phyloP scores from a whole-genome alignment of 2,329 filamentous ascomycete genomes.

The Rutstroemia sp. region DNA sequence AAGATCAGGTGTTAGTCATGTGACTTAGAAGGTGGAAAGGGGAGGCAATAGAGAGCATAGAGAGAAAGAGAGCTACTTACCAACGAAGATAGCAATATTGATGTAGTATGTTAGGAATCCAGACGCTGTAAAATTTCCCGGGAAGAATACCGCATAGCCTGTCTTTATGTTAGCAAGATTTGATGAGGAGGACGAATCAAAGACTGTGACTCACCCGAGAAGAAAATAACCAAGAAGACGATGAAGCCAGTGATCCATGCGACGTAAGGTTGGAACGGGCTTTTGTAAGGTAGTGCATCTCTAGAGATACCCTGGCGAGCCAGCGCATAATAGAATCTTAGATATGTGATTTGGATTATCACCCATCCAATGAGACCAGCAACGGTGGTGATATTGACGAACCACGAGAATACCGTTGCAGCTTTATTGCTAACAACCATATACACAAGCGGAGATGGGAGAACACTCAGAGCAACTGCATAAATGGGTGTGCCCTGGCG shows the following conservation, averaged over 20 bases:
- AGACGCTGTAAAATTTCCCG: conserved; percentile 44
- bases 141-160: not conserved
- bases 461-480: conserved; percentile 45
- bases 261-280: conserved; percentile 49
- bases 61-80: not conserved
- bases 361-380: conserved; percentile 60
- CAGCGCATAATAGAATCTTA: conserved; percentile 48
- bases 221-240: conserved; percentile 45
- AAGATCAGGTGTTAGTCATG: not conserved
- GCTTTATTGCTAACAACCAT: conserved; percentile 55
- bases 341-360: conserved; percentile 50
- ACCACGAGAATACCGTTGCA: conserved; percentile 58
- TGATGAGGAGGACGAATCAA: not conserved
- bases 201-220: conserved; percentile 30
- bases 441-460: conserved; percentile 60
- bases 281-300: conserved; percentile 45
- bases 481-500: conserved; percentile 49
- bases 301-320: conserved; percentile 47
- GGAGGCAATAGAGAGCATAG: too few species aligned
- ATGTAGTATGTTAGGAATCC: conserved; percentile 58
- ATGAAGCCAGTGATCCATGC: conserved; percentile 52
- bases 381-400: conserved; percentile 56
- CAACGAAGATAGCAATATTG: conserved; percentile 51
- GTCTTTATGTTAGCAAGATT: not conserved
- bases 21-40: not conserved